phyloP scores from a whole-genome alignment of 805 yeast genomes.

The Candida gorgasii region DNA sequence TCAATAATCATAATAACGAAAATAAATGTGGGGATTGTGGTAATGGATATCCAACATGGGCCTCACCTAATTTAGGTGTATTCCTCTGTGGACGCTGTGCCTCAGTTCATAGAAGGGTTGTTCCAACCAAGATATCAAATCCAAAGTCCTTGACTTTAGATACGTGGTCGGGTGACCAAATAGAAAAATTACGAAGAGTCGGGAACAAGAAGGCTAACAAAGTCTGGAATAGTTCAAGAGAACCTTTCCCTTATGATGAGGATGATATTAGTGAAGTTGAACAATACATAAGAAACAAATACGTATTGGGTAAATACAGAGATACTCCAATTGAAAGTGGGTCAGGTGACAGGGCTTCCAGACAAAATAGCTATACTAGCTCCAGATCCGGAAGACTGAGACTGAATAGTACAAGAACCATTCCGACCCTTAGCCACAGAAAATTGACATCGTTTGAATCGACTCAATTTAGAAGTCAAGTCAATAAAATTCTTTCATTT shows the following conservation, averaged over 20 bases:
- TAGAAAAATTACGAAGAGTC: slow-evolving; percentile 42
- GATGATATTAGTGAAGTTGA: slow-evolving; percentile 59
- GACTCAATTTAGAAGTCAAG: slow-evolving; percentile 50
- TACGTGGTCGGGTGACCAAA: slow-evolving; percentile 60
- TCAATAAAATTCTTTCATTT: slow-evolving; percentile 44
- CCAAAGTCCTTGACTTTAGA: slow-evolving; percentile 77
- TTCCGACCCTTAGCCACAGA: slow-evolving; percentile 50
- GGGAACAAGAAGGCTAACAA: slow-evolving; percentile 65
- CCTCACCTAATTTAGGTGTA: slow-evolving; percentile 55
- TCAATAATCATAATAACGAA: slow-evolving; percentile 58
- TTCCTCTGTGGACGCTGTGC: slow-evolving; percentile 87
- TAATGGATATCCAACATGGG: slow-evolving; percentile 64
- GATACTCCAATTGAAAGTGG: slow-evolving; percentile 34
- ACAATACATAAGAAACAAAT: slow-evolving; percentile 64
- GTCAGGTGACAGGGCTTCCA: slow-evolving; percentile 32
- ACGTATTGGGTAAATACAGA: slow-evolving; percentile 61
- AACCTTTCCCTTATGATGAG: slow-evolving; percentile 73
- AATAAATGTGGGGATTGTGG: slow-evolving; percentile 84
- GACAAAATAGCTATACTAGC: slow-evolving; percentile 14
- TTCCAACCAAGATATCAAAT: slow-evolving; percentile 57
- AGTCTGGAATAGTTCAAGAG: slow-evolving; percentile 67
- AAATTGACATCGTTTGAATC: slow-evolving; percentile 56
- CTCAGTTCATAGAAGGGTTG: slow-evolving; percentile 64
- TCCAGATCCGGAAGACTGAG: slow-evolving; percentile 15
- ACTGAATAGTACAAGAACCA: slow-evolving; percentile 19